Evolutionary conservation across 805 yeast species (phyloP), one percentile per base, ranked within the genome.

Genomic region (Metschnikowia baotianmanensis): DNA sequence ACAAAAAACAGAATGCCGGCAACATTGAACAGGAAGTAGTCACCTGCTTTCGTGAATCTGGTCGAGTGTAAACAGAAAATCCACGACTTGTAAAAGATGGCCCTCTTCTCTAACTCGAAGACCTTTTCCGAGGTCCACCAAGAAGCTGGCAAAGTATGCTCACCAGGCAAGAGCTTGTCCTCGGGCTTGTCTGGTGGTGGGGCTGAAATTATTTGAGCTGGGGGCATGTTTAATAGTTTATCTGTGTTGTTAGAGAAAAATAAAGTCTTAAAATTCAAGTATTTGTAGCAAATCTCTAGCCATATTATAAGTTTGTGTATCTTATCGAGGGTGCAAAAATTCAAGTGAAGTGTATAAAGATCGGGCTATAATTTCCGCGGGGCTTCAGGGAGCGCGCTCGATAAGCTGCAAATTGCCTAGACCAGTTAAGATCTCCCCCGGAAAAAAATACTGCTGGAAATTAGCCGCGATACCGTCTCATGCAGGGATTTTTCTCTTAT

Each of bases 111-210:
- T 42, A 77, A 63, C 31, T 78, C 82, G 52, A 74, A 74, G 34
- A 78, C 73, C 45, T 74, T 74, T 40, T 74, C 77, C 9, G 81
- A 75, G 15, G 76, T 74, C 82, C 82, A 78, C 83, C 83, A 78
- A 15, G 81, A 74, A 9, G 83, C 80, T 21, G 84, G 84, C 33
- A 78, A 66, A 0, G 84, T 78, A 59, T 78, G 61, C 32, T 57
- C 58, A 11, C 62, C 61, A 2, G 59, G 59, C 21, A 56, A 39
- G 36, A 55, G 43, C 24, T 45, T 47, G 13, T 48, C 56, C 11
- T 27, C 38, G 7, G 45, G 38, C 16, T 34, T 22, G 20, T 46
- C 52, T 7, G 66, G 61, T 9, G 62, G 59, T 19, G 62, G 57
- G 28, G 56, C 49, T 16, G 64, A 60, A 10, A 35, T 36, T 22